Conservation (phyloP, 2,329 filamentous ascomycete genomes). For the Fusarium udum region DNA sequence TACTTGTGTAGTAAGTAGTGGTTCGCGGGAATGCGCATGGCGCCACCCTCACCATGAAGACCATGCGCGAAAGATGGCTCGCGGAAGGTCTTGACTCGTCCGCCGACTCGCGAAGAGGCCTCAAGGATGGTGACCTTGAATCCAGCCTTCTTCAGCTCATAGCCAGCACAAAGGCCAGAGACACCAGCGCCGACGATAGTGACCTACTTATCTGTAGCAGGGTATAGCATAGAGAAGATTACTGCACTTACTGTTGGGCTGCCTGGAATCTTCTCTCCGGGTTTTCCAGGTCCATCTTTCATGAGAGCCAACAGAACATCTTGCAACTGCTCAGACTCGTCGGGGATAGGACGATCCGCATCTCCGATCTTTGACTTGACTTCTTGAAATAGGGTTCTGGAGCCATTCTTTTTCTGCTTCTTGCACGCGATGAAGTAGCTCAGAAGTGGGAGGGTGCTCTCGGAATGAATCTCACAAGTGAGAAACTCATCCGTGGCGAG, state of each 20-base stretch:
- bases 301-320: neutral
- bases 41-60: neutral
- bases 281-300: neutral
- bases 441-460: neutral
- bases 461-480: neutral
- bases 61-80: neutral
- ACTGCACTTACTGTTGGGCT: neutral
- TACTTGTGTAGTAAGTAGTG: neutral
- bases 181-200: neutral
- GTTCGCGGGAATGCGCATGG: neutral
- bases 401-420: neutral
- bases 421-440: neutral
- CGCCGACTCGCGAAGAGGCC: neutral
- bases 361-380: neutral
- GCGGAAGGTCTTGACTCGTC: neutral
- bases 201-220: neutral
- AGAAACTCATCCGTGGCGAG: neutral
- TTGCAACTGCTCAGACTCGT: neutral
- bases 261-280: neutral
- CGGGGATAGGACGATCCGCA: neutral
- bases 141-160: neutral
- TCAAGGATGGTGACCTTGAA: neutral
- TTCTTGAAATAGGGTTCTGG: neutral
- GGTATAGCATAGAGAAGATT: accelerated
- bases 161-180: neutral